These are phyloP conservation scores for Tolypocladium tundrense DNA, from an alignment of 2,329 filamentous ascomycete genomes.

Conservation along the genomic window DNA sequence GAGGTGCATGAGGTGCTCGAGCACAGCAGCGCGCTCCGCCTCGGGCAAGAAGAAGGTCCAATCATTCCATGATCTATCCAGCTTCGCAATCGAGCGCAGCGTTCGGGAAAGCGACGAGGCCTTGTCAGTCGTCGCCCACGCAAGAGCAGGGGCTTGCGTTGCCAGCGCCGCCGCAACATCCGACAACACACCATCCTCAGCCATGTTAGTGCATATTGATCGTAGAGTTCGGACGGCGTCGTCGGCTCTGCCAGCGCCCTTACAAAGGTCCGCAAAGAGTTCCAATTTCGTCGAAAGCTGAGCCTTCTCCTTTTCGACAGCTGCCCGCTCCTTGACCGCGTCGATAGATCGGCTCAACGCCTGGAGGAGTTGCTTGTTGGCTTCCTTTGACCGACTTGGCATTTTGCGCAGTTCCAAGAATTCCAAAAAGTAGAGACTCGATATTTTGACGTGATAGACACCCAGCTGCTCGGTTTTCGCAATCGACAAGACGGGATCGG, in stretches of 20 bases:
- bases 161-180: slow-evolving; percentile 39
- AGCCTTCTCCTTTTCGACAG: slow-evolving; percentile 46
- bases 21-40: slow-evolving; percentile 42
- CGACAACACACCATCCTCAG: slow-evolving; percentile 47
- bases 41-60: slow-evolving; percentile 44
- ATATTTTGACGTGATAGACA: slow-evolving; percentile 55
- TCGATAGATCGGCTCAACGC: slow-evolving; percentile 56
- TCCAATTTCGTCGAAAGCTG: slow-evolving; percentile 56
- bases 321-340: slow-evolving; percentile 42
- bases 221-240: slow-evolving; percentile 49
- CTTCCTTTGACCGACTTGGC: slow-evolving; percentile 23
- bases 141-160: slow-evolving; percentile 35
- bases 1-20: slow-evolving; percentile 50
- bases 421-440: slow-evolving; percentile 60
- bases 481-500: slow-evolving; percentile 23
- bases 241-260: slow-evolving; percentile 37
- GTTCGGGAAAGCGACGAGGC: slow-evolving; percentile 46
- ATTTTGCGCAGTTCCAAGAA: slow-evolving; percentile 42
- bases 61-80: slow-evolving; percentile 46
- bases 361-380: slow-evolving; percentile 35
- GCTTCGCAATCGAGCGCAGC: slow-evolving; percentile 48
- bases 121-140: slow-evolving; percentile 43
- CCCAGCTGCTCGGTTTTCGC: slow-evolving; percentile 20
- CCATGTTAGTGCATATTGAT: slow-evolving; percentile 50
- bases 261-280: slow-evolving; percentile 52